Evolutionary conservation across 108 stramenopile species (phyloP).

Genomic region (Schizochytrium sp.): DNA sequence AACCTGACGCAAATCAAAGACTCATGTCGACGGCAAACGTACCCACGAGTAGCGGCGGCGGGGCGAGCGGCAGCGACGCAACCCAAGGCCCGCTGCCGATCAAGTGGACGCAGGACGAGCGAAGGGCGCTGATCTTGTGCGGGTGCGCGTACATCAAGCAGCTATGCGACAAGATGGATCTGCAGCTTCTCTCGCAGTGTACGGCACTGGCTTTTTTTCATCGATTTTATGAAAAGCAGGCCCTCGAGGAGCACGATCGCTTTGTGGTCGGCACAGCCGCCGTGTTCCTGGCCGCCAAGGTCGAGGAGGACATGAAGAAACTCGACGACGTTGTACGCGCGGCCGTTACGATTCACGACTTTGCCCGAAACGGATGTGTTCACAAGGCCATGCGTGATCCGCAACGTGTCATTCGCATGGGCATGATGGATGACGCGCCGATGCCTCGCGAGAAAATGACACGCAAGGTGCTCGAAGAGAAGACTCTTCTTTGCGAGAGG

Average conservation of each 20-base stretch:
- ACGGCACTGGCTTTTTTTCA: background rate
- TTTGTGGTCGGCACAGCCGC: background rate
- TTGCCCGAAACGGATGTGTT: background rate
- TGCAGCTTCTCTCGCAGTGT: constrained; percentile 3
- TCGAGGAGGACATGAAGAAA: background rate
- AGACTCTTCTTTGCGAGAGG: background rate
- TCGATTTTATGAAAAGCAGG: background rate
- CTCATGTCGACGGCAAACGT: background rate
- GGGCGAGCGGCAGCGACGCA: background rate
- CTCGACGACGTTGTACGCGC: background rate
- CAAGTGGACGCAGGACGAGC: background rate
- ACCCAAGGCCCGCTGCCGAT: background rate
- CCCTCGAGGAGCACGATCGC: background rate
- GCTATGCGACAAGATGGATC: background rate
- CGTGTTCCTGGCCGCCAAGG: background rate
- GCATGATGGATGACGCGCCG: background rate
- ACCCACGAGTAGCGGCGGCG: background rate
- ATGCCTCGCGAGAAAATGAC: background rate
- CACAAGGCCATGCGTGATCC: background rate
- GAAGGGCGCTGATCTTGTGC: background rate
- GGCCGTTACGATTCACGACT: background rate
- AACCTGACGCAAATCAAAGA: too few relatives aligned
- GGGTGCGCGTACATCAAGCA: constrained; percentile 15
- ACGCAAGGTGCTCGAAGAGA: background rate
- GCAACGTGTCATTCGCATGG: background rate